Evolutionary conservation across 176 grass and related monocot species (phyloP), one percentile per base, ranked within the genome.

Genomic region (Carex scoparia): DNA sequence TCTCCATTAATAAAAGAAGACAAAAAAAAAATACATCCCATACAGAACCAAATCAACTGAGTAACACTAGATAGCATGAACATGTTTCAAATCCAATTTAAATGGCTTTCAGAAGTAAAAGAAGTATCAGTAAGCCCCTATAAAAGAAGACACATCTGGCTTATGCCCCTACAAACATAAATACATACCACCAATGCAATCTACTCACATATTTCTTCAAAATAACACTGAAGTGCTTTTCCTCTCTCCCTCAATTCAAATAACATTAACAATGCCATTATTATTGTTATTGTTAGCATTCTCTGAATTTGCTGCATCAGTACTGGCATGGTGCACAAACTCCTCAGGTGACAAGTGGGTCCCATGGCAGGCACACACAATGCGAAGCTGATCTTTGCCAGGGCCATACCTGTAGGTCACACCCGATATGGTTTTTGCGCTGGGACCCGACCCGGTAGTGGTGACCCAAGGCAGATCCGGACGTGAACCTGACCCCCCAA

Each of bases 391-490:
- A 5, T 91, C 91, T 80, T 71, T 86, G 57, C 72, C 92, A 48
- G 87, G 90, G 62, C 85, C 92, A 56, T 88, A 92, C 62, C 91
- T 99, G 84, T 99, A 99, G 61, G 96, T 93, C 59, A 95, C 96
- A 54, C 96, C 96, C 0, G 96, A 99, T 95, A 99, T 94, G 31
- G 91, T 95, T 80, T 88, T 94, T 16, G 87, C 96, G 68, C 88
- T 92, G 68, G 93, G 87, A 53, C 92, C 95, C 7, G 85, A 8
- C 4, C 90, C 93, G 1, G 87, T 89, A 19, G 96, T 88, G 69
- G 93, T 95, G 86, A 99, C 96, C 96, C 96, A 99, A 54, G 96
- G 96, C 81, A 99, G 96, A 85, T 94, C 90, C 1, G 96, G 93
- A 71, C 83, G 90, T 1, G 93, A 94, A 61, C 96, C 93, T 10